Evolutionary conservation across 2,329 filamentous ascomycete genomes (phyloP).

Genomic region (Hypoxylon sp.): DNA sequence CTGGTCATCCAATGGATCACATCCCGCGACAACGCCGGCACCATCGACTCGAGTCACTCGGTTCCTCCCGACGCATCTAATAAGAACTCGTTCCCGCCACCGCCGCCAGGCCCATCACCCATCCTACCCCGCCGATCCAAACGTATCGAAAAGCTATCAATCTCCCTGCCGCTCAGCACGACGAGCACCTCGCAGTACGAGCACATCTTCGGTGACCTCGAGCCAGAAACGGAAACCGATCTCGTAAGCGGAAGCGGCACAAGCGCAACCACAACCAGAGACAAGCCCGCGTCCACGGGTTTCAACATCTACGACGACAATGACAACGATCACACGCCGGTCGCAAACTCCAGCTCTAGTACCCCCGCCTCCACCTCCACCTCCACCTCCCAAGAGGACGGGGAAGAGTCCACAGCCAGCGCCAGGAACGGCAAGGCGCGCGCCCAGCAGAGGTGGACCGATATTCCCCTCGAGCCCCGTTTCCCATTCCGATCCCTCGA

Average conservation of each 20-base stretch:
- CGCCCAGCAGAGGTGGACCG: not conserved
- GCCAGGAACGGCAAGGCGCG: not conserved
- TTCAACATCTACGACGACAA: conserved; percentile 5
- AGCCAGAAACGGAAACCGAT: conserved; percentile 15
- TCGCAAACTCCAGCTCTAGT: not conserved
- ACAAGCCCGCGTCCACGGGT: conserved; percentile 5
- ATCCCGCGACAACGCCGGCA: conserved; percentile 54
- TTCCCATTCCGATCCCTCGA: too few relatives aligned
- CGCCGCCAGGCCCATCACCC: conserved; percentile 10
- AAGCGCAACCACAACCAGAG: not conserved
- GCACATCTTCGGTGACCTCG: conserved; percentile 28
- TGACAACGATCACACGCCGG: not conserved
- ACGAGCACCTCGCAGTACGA: conserved; percentile 33
- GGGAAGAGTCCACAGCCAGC: not conserved
- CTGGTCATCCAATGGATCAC: conserved; percentile 70
- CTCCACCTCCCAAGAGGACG: not conserved
- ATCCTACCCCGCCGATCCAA: conserved; percentile 7
- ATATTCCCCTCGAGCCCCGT: not conserved
- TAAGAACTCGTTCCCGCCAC: not conserved
- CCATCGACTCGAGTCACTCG: not conserved
- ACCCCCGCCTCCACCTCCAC: too few relatives aligned
- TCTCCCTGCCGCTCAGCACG: conserved; percentile 26
- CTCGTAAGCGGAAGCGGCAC: conserved; percentile 3
- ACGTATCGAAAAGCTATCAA: conserved; percentile 2
- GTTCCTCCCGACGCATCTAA: conserved; percentile 20